Conservation (phyloP, 1,284 basidiomycete genomes). For the Trichosporon faecale region DNA sequence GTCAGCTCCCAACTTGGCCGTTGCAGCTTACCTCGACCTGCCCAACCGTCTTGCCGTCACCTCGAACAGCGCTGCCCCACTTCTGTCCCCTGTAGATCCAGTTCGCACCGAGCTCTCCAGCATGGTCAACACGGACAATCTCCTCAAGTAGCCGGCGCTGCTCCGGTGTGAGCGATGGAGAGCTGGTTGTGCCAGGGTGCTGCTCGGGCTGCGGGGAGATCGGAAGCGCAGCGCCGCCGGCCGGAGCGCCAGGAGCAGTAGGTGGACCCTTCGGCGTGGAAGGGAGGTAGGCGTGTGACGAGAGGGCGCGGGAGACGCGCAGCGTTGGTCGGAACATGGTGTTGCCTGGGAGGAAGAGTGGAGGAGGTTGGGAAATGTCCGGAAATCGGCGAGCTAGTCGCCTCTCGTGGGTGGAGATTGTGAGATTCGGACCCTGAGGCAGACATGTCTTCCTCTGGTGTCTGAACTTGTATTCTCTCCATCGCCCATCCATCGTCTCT, state of each 20-base stretch:
- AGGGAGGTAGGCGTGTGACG: slow-evolving; percentile 26
- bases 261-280: slow-evolving; percentile 16
- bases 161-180: slow-evolving; percentile 36
- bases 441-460: neutral
- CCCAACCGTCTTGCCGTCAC: slow-evolving; percentile 61
- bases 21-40: slow-evolving; percentile 68
- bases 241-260: slow-evolving; percentile 9
- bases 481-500: neutral
- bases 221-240: neutral
- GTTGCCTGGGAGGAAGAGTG: neutral
- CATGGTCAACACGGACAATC: slow-evolving; percentile 78
- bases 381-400: slow-evolving; percentile 1
- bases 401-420: neutral
- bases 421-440: neutral
- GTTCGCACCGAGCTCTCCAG: slow-evolving; percentile 88
- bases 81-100: slow-evolving; percentile 84
- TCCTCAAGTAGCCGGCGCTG: slow-evolving; percentile 47
- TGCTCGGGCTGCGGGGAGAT: slow-evolving; percentile 11
- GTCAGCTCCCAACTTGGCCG: neutral
- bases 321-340: slow-evolving; percentile 14
- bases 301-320: slow-evolving; percentile 10
- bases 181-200: slow-evolving; percentile 38
- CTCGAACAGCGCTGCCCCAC: slow-evolving; percentile 62
- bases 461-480: neutral
- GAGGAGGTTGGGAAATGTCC: slow-evolving; percentile 4